Conservation (phyloP, 371 early-diverging fungal genomes). For the Ordospora pajunii region DNA sequence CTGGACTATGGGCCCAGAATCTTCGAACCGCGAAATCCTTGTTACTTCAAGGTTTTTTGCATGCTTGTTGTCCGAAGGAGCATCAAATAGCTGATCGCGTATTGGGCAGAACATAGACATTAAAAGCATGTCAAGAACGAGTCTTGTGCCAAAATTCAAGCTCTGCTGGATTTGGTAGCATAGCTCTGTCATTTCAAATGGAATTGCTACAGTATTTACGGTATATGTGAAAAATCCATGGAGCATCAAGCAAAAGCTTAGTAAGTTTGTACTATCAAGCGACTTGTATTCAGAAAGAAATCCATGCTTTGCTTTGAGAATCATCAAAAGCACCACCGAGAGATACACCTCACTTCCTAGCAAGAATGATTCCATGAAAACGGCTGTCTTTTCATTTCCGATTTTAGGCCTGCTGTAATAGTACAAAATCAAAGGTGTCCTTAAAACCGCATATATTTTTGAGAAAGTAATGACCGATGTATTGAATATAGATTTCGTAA, state of each 20-base stretch:
- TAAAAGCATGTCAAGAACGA: constrained; percentile 15
- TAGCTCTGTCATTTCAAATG: background rate
- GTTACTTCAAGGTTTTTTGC: constrained; percentile 1
- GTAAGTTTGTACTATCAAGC: constrained; percentile 21
- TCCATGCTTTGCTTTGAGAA: constrained; percentile 15
- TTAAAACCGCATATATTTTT: constrained; percentile 25
- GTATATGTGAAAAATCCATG: constrained; percentile 26
- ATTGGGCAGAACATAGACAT: constrained; percentile 35
- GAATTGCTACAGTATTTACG: constrained; percentile 16
- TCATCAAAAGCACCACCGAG: constrained; percentile 16
- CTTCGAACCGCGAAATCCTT: background rate
- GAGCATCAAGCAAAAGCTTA: constrained; percentile 9
- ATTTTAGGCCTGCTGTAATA: constrained; percentile 9
- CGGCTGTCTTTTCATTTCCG: background rate
- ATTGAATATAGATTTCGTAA: constrained; percentile 17
- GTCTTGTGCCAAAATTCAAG: constrained; percentile 6
- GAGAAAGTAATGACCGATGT: constrained; percentile 32
- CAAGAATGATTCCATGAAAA: constrained; percentile 36
- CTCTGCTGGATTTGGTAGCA: constrained; percentile 18
- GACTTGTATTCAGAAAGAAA: constrained; percentile 27
- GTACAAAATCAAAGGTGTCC: constrained; percentile 12
- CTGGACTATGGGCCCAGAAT: background rate
- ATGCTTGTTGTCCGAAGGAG: background rate
- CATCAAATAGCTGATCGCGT: constrained; percentile 21
- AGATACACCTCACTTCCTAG: constrained; percentile 26